Percentiles rank a stretch among this genome's conserved stretches.
phyloP scores from a whole-genome alignment of 2,329 filamentous ascomycete genomes.

The Aspergillus sp. region DNA sequence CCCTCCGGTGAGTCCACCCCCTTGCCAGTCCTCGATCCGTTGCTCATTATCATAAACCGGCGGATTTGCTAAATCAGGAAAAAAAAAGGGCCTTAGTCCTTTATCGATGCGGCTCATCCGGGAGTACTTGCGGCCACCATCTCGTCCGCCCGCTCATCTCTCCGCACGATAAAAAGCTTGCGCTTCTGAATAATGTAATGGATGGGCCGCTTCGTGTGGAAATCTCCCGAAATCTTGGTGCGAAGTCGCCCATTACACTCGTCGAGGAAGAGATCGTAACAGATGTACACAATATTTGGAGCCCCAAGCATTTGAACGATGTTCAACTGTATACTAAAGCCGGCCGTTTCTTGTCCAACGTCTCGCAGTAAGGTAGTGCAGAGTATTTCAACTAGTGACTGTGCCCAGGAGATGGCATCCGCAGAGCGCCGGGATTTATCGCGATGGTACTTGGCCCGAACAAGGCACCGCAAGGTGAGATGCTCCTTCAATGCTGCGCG shows the following conservation, averaged over 20 bases:
- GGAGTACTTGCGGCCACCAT: background rate
- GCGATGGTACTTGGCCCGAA: background rate
- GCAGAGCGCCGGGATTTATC: background rate
- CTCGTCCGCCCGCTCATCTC: background rate
- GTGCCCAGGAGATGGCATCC: background rate
- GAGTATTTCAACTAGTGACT: background rate
- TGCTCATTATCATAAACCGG: background rate
- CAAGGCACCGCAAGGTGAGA: background rate
- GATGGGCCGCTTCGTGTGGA: background rate
- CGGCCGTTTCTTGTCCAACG: background rate
- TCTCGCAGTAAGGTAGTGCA: background rate
- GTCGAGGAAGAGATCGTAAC: background rate
- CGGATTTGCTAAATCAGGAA: background rate
- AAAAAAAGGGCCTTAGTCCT: background rate
- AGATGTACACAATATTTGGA: background rate
- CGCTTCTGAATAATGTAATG: background rate
- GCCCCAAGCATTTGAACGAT: background rate
- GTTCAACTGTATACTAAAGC: background rate
- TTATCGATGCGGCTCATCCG: background rate
- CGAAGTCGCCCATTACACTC: background rate
- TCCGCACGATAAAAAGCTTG: background rate
- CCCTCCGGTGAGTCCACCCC: background rate
- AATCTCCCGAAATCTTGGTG: background rate
- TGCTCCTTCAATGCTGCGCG: background rate
- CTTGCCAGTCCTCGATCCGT: background rate